These are phyloP conservation scores for Ramalina intermedia DNA, from an alignment of 495 filamentous ascomycete genomes.

Conservation along the genomic window DNA sequence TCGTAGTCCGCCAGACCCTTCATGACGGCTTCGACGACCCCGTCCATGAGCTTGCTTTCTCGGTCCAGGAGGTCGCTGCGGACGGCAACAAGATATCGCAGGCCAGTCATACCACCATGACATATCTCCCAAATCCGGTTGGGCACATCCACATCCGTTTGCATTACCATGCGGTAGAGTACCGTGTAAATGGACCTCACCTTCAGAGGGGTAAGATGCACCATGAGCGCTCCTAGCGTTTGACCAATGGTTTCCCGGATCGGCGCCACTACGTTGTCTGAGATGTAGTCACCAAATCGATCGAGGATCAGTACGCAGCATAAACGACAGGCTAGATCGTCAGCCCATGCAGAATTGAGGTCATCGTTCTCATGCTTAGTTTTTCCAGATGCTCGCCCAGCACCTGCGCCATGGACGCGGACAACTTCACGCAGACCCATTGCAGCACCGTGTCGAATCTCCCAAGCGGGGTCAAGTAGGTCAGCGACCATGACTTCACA, in stretches of 20 bases:
- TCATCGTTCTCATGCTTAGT: slow-evolving; percentile 57
- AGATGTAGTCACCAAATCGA: slow-evolving; percentile 93
- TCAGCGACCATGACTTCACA: slow-evolving; percentile 89
- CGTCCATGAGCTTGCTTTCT: slow-evolving; percentile 76
- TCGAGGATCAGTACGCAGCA: slow-evolving; percentile 95
- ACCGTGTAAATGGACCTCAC: slow-evolving; percentile 70
- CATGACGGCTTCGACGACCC: slow-evolving; percentile 83
- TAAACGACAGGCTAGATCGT: slow-evolving; percentile 82
- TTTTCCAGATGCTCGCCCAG: slow-evolving; percentile 64
- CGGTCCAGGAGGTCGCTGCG: slow-evolving; percentile 79
- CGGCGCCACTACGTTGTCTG: slow-evolving; percentile 89
- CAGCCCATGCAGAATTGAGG: slow-evolving; percentile 71
- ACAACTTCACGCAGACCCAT: slow-evolving; percentile 90
- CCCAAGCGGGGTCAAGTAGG: slow-evolving; percentile 88
- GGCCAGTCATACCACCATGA: slow-evolving; percentile 93
- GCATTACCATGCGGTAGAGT: slow-evolving; percentile 82
- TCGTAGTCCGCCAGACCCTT: slow-evolving; percentile 81
- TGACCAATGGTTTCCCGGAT: slow-evolving; percentile 96
- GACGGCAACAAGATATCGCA: slow-evolving; percentile 87
- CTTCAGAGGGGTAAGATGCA: slow-evolving; percentile 56
- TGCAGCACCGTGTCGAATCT: slow-evolving; percentile 91
- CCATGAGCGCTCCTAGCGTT: slow-evolving; percentile 75
- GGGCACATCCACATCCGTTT: slow-evolving; percentile 57
- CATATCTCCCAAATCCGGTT: slow-evolving; percentile 81
- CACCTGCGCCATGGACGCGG: slow-evolving; percentile 79